Conservation (phyloP, 192 early-diverging fungal species). For the Rhizophagus sp. region DNA sequence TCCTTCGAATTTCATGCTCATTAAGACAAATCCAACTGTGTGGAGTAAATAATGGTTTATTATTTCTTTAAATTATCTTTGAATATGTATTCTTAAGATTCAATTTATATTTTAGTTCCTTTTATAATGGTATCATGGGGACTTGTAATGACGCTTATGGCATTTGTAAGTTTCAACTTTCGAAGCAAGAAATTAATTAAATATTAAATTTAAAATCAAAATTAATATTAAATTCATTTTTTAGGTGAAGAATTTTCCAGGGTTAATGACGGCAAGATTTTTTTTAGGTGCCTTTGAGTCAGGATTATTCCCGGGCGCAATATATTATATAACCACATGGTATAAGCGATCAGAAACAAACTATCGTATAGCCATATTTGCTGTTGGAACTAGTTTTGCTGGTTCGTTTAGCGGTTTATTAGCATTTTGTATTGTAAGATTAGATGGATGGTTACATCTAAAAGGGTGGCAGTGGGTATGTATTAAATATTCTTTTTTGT, state of each 20-base stretch:
- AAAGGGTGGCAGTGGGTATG: slow-evolving; percentile 54
- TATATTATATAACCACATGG: slow-evolving; percentile 46
- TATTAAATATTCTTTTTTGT: background rate
- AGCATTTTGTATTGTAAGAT: slow-evolving; percentile 62
- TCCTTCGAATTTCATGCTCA: slow-evolving; percentile 69
- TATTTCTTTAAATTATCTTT: too few relatives aligned
- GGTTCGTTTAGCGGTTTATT: slow-evolving; percentile 65
- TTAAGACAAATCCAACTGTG: slow-evolving; percentile 50
- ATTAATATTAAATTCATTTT: background rate
- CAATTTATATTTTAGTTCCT: slow-evolving; percentile 33
- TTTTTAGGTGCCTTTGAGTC: slow-evolving; percentile 61
- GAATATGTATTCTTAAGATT: background rate
- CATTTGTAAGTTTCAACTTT: slow-evolving; percentile 35
- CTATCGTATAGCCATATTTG: too few relatives aligned
- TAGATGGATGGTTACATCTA: slow-evolving; percentile 54
- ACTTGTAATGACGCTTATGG: slow-evolving; percentile 53
- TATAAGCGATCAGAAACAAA: too few relatives aligned
- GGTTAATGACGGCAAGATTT: slow-evolving; percentile 55
- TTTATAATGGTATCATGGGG: slow-evolving; percentile 60
- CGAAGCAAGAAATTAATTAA: background rate
- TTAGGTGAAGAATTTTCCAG: slow-evolving; percentile 35
- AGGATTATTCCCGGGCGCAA: slow-evolving; percentile 60
- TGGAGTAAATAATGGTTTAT: slow-evolving; percentile 37
- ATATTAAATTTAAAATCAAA: background rate
- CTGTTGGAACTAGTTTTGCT: slow-evolving; percentile 48